These are phyloP conservation scores for Solanum habrochaites DNA, from an alignment of 257 asterid genomes.

Conservation along the genomic window DNA sequence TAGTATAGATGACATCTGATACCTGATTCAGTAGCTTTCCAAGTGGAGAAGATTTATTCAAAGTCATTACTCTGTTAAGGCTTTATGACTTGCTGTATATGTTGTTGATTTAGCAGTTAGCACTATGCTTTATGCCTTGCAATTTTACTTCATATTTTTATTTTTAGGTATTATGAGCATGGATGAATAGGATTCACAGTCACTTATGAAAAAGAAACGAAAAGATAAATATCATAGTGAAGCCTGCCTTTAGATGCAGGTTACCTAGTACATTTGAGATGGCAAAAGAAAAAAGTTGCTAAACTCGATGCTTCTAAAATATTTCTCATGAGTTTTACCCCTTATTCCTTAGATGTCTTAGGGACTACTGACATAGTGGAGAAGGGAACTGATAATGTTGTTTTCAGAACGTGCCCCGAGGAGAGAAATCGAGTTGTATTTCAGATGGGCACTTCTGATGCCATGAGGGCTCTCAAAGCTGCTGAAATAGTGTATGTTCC, in stretches of 20 bases:
- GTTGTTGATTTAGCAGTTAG: too few relatives aligned
- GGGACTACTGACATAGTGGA: slow-evolving; percentile 80
- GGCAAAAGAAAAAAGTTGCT: neutral
- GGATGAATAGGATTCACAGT: neutral
- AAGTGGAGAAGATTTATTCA: neutral
- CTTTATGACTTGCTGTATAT: neutral
- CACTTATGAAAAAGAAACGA: neutral
- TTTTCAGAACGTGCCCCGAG: slow-evolving; percentile 76
- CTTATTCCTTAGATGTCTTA: slow-evolving; percentile 39
- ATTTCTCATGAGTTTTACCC: neutral
- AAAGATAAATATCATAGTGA: neutral
- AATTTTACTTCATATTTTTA: neutral
- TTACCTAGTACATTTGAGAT: neutral
- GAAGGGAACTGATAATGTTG: slow-evolving; percentile 61
- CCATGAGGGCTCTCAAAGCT: slow-evolving; percentile 81
- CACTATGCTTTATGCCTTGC: neutral
- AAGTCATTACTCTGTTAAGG: neutral
- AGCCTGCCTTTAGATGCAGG: neutral
- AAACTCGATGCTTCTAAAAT: neutral
- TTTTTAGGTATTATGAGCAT: neutral
- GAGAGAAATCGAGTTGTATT: slow-evolving; percentile 68
- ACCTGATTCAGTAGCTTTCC: neutral
- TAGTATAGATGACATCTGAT: neutral
- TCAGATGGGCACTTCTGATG: slow-evolving; percentile 95
- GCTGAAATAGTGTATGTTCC: slow-evolving; percentile 64